Base-by-base conservation (phyloP, 225 moss, liverwort and hornwort genomes). In the Takakia lepidozioides region DNA sequence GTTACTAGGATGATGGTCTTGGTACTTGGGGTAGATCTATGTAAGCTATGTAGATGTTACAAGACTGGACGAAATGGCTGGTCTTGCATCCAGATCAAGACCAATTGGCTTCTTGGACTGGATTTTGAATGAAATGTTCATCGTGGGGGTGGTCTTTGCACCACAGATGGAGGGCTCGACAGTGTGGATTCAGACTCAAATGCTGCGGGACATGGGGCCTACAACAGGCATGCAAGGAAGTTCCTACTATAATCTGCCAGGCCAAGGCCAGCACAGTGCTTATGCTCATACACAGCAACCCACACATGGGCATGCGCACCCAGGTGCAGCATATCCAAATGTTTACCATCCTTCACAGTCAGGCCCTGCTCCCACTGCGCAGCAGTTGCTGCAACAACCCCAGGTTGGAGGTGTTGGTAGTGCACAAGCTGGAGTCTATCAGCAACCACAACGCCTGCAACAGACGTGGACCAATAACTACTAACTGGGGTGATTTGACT, bases 371-470 rank as follows among this genome's bases (percentile, higher is more conserved):
- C 66, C 69, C 16, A 41, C 63, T 29, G 41, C 64, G 17, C 79
- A 79, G 46, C 79, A 79, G 46, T 36, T 73, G 49, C 66, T 79
- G 30, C 79, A 79, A 68, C 79, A 73, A 56, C 69, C 73, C 29
- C 79, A 69, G 54, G 61, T 64, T 21, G 41, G 71, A 21, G 66
- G 71, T 49, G 73, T 58, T 51, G 65, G 62, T 60, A 57, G 48
- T 49, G 59, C 46, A 2, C 60, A 60, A 60, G 44, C 43, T 16
- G 73, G 73, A 46, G 58, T 49, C 3, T 73, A 78, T 54, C 78
- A 73, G 73, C 78, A 73, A 70, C 69, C 61, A 10, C 79, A 66
- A 52, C 73, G 66, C 25, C 44, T 60, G 5, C 73, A 69, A 55
- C 73, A 69, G 59, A 55, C 65, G 28, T 73, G 78, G 78, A 47